Conservation (phyloP, 1,139 yeast genomes). For the Yamadazyma pseudoaaseri region DNA sequence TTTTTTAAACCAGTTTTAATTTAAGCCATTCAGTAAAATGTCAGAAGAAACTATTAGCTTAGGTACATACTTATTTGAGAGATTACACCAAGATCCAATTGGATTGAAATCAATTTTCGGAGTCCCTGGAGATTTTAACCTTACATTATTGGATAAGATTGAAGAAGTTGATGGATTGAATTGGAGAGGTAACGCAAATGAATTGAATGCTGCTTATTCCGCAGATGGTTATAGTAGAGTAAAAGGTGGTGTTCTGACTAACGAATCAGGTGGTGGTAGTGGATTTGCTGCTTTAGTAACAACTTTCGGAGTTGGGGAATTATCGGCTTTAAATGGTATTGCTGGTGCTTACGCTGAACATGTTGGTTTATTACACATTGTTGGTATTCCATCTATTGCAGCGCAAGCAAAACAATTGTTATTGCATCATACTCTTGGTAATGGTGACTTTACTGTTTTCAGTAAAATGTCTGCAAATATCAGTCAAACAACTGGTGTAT, state of each 20-base stretch:
- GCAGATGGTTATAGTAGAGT: constrained; percentile 72
- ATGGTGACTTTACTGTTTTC: constrained; percentile 82
- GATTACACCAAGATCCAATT: constrained; percentile 50
- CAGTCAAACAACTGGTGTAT: constrained; percentile 30
- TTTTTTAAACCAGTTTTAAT: not conserved
- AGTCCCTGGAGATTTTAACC: constrained; percentile 79
- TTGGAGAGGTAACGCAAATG: constrained; percentile 76
- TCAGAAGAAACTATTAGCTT: constrained; percentile 36
- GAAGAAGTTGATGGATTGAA: constrained; percentile 57
- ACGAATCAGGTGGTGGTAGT: constrained; percentile 11
- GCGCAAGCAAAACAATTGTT: constrained; percentile 60
- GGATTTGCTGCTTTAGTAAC: constrained; percentile 60
- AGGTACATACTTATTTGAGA: constrained; percentile 63
- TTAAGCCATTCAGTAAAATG: constrained; percentile 7
- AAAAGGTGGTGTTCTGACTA: constrained; percentile 28
- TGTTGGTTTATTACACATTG: constrained; percentile 39
- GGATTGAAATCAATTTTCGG: constrained; percentile 70
- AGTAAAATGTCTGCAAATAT: constrained; percentile 54
- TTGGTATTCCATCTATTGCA: constrained; percentile 48
- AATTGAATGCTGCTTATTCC: constrained; percentile 69
- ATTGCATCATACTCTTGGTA: constrained; percentile 70
- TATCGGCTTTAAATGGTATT: constrained; percentile 38
- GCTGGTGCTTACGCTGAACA: constrained; percentile 45
- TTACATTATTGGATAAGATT: constrained; percentile 63
- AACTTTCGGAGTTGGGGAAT: constrained; percentile 67